Conservation (phyloP, 345 rosid species). For the Arabidopsis suecica region DNA sequence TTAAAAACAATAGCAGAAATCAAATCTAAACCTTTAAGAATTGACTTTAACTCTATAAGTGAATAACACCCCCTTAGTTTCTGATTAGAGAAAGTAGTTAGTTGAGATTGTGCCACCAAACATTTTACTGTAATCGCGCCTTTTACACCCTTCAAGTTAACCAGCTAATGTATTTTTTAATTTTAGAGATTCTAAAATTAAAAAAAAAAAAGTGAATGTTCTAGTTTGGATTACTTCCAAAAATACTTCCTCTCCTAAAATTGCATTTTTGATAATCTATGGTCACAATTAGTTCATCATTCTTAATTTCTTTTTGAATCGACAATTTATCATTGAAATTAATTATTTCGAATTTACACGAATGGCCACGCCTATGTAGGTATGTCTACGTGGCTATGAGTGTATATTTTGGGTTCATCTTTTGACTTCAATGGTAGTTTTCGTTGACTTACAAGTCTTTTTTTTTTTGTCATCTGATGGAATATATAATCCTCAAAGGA, state of each 20-base stretch:
- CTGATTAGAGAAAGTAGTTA: conserved; percentile 10
- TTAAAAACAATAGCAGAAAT: too few species aligned
- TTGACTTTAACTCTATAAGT: too few species aligned
- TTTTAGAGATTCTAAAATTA: neutral
- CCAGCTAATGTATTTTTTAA: neutral
- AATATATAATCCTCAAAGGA: too few species aligned
- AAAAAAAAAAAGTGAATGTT: neutral
- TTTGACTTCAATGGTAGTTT: conserved; percentile 31
- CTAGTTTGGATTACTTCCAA: neutral
- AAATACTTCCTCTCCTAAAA: neutral
- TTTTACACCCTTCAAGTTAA: neutral
- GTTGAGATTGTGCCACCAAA: conserved; percentile 22
- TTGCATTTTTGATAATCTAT: neutral
- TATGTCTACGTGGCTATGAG: conserved; percentile 34
- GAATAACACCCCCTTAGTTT: too few species aligned
- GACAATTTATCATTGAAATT: neutral
- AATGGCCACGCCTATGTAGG: conserved; percentile 5
- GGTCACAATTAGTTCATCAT: neutral
- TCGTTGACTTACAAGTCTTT: conserved; percentile 41
- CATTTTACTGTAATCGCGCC: neutral
- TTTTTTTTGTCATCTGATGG: too few species aligned
- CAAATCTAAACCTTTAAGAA: too few species aligned
- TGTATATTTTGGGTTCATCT: conserved; percentile 21
- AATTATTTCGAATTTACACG: neutral
- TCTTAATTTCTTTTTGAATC: neutral